Conservation (phyloP, 805 yeast genomes). For the Candida nitratophila region DNA sequence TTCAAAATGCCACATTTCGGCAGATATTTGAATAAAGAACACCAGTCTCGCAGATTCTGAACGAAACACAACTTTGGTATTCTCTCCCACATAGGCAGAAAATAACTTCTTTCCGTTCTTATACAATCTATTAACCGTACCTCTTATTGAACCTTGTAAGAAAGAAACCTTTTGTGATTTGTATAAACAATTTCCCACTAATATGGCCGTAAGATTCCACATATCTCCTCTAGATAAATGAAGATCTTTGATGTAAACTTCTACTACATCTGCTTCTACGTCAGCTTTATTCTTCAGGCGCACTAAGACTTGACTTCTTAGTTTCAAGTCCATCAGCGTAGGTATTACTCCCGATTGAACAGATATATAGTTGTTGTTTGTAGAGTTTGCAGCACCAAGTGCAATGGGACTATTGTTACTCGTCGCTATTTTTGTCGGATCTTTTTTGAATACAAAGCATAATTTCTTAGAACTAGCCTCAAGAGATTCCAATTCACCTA, state of each 20-base stretch:
- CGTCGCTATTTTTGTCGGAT: slow-evolving; percentile 1
- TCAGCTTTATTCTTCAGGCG: slow-evolving; percentile 34
- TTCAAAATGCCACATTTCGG: slow-evolving; percentile 98
- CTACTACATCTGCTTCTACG: slow-evolving; percentile 77
- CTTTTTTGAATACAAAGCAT: slow-evolving; percentile 35
- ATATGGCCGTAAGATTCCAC: slow-evolving; percentile 70
- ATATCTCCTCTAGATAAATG: slow-evolving; percentile 84
- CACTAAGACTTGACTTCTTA: slow-evolving; percentile 60
- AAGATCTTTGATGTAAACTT: slow-evolving; percentile 72
- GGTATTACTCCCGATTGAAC: slow-evolving; percentile 55
- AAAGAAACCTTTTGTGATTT: slow-evolving; percentile 58
- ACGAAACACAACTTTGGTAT: slow-evolving; percentile 78
- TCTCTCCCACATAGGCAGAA: slow-evolving; percentile 68
- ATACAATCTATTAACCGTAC: slow-evolving; percentile 55
- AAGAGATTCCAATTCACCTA: slow-evolving; percentile 60
- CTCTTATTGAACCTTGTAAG: slow-evolving; percentile 51
- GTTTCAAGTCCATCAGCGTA: slow-evolving; percentile 52
- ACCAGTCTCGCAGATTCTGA: slow-evolving; percentile 85
- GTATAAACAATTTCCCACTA: slow-evolving; percentile 61
- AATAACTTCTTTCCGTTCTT: slow-evolving; percentile 61
- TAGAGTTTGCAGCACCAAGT: slow-evolving; percentile 8
- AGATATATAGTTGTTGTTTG: slow-evolving; percentile 38
- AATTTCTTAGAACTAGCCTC: slow-evolving; percentile 29
- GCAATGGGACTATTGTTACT: not conserved
- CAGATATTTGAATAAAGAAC: slow-evolving; percentile 79